Evolutionary conservation across 2,329 filamentous ascomycete genomes (phyloP).

Genomic region (Colletotrichum gigasporum): DNA sequence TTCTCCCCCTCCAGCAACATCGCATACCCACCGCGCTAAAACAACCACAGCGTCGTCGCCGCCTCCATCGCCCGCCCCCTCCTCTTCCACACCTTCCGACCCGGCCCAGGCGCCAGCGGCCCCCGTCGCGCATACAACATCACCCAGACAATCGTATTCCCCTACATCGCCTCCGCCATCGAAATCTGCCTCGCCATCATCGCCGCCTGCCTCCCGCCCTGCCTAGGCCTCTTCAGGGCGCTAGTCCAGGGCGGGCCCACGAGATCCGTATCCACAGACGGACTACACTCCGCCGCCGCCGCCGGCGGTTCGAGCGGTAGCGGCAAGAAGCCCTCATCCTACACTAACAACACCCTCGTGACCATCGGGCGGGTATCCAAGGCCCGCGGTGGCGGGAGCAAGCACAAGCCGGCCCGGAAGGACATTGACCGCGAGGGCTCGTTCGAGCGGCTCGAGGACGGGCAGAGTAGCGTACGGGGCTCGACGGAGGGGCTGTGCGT

Average conservation of each 20-base stretch:
- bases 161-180: not conserved
- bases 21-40: no score
- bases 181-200: not conserved
- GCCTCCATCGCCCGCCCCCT: not conserved
- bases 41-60: not conserved
- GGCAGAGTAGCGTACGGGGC: not conserved
- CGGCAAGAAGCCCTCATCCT: not conserved
- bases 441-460: not conserved
- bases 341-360: not conserved
- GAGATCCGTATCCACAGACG: no score
- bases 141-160: not conserved
- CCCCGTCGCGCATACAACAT: not conserved
- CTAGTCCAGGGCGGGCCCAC: not conserved
- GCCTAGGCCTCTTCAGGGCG: not conserved
- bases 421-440: not conserved
- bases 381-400: not conserved
- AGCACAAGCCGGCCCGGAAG: not conserved
- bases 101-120: not conserved
- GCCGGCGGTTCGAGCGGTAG: not conserved
- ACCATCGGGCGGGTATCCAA: not conserved
- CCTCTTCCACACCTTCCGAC: not conserved
- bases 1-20: not conserved
- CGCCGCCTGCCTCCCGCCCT: not conserved
- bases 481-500: not conserved
- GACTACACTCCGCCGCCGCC: no score